Evolutionary conservation across 371 early-diverging fungal genomes (phyloP).

Genomic region (Rhizopus delemar): DNA sequence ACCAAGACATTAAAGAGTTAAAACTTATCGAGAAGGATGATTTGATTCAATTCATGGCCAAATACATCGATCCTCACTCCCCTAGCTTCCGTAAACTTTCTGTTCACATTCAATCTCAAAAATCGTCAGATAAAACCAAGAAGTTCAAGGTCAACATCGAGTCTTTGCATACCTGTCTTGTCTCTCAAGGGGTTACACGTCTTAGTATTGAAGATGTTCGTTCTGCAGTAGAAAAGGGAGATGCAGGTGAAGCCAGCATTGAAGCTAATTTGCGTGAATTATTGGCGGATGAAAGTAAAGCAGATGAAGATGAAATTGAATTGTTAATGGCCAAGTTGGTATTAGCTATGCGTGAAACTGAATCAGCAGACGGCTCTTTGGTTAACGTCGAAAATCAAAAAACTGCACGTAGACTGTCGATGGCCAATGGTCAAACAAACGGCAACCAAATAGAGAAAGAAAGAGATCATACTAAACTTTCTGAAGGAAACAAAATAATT

Average conservation of each 20-base stretch:
- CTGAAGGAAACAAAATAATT: constrained; percentile 43
- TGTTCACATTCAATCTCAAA: constrained; percentile 70
- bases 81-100: constrained; percentile 61
- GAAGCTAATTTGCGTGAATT: constrained; percentile 42
- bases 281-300: constrained; percentile 49
- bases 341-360: constrained; percentile 44
- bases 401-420: constrained; percentile 48
- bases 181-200: constrained; percentile 39
- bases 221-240: constrained; percentile 47
- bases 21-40: constrained; percentile 44
- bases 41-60: constrained; percentile 63
- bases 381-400: constrained; percentile 48
- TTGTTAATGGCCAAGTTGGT: constrained; percentile 43
- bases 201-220: constrained; percentile 46
- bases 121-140: constrained; percentile 24
- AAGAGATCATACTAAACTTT: constrained; percentile 33
- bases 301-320: constrained; percentile 46
- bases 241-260: constrained; percentile 42
- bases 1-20: constrained; percentile 63
- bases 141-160: constrained; percentile 54
- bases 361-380: constrained; percentile 35
- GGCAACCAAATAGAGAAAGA: constrained; percentile 12
- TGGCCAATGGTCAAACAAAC: constrained; percentile 3
- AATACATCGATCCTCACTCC: constrained; percentile 60
- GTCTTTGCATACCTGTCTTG: constrained; percentile 40